These are phyloP conservation scores for Camelina neglecta DNA, from an alignment of 345 rosid genomes.

Conservation along the genomic window DNA sequence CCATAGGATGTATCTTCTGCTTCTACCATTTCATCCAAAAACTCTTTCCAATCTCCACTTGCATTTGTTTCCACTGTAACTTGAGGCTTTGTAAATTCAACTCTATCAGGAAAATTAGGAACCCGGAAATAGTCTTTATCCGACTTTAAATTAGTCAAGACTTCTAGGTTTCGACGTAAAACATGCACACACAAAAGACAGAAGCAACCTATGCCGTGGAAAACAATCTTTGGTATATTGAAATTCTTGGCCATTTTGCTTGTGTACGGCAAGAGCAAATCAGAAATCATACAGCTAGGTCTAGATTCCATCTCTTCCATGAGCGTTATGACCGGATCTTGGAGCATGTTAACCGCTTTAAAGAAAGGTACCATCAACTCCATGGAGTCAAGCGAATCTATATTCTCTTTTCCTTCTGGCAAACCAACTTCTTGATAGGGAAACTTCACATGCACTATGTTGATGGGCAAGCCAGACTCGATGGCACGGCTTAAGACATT, in stretches of 20 bases:
- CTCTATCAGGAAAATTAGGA: slow-evolving; percentile 49
- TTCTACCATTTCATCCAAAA: slow-evolving; percentile 22
- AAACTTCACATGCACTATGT: slow-evolving; percentile 13
- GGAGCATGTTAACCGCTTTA: slow-evolving; percentile 25
- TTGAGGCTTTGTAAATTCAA: slow-evolving; percentile 52
- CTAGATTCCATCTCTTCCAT: slow-evolving; percentile 43
- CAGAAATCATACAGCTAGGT: slow-evolving; percentile 62
- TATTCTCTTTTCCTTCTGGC: slow-evolving; percentile 47
- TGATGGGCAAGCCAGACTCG: slow-evolving; percentile 39
- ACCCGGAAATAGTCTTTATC: slow-evolving; percentile 37
- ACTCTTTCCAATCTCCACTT: slow-evolving; percentile 22
- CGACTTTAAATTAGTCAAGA: slow-evolving; percentile 23
- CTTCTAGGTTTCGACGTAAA: slow-evolving; percentile 8
- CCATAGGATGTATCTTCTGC: slow-evolving; percentile 46
- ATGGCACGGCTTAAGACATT: slow-evolving; percentile 28
- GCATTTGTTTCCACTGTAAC: slow-evolving; percentile 1
- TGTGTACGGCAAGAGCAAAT: slow-evolving; percentile 50
- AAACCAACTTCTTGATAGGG: slow-evolving; percentile 44
- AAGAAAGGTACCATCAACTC: not conserved
- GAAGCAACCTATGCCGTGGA: slow-evolving; percentile 56
- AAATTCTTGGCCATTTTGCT: slow-evolving; percentile 42
- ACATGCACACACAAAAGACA: slow-evolving; percentile 42
- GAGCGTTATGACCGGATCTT: slow-evolving; percentile 39
- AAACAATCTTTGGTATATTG: slow-evolving; percentile 56
- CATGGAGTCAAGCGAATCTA: slow-evolving; percentile 32